These are phyloP conservation scores for Ophiostoma tasmaniense DNA, from an alignment of 2,329 filamentous ascomycete genomes.

Conservation along the genomic window DNA sequence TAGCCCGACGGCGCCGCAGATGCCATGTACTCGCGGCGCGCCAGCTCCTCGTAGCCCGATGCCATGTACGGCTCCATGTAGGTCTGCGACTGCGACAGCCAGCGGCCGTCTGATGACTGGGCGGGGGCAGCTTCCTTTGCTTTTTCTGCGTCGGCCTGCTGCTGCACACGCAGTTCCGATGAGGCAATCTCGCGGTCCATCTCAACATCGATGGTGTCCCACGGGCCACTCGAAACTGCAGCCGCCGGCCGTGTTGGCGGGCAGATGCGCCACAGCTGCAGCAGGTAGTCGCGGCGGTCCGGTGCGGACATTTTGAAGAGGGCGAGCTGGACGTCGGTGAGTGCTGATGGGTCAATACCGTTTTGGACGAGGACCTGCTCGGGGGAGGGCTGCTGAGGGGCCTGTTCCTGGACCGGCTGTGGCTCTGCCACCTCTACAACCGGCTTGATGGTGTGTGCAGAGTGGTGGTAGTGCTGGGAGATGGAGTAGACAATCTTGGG, in stretches of 20 bases:
- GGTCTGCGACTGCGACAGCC: conserved; percentile 33
- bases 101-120: conserved; percentile 46
- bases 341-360: conserved; percentile 58
- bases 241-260: conserved; percentile 52
- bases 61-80: conserved; percentile 76
- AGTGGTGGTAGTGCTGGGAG: conserved; percentile 78
- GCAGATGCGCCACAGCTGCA: conserved; percentile 79
- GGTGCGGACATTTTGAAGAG: conserved; percentile 69
- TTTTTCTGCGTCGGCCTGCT: conserved; percentile 25
- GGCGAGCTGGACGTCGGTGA: conserved; percentile 67
- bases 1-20: conserved; percentile 17
- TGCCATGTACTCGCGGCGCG: conserved; percentile 53
- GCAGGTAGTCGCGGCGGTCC: conserved; percentile 62
- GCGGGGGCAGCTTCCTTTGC: conserved; percentile 28
- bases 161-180: conserved; percentile 54
- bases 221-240: conserved; percentile 36
- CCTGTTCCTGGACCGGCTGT: conserved; percentile 26
- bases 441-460: conserved; percentile 52
- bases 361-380: conserved; percentile 55
- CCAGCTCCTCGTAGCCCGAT: conserved; percentile 67
- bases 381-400: conserved; percentile 40
- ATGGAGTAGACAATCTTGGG: conserved; percentile 58
- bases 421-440: conserved; percentile 26
- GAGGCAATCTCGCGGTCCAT: conserved; percentile 51
- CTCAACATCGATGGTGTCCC: conserved; percentile 34